These are phyloP conservation scores for Curvularia spicifera DNA, from an alignment of 2,329 filamentous ascomycete species.

Conservation along the genomic window DNA sequence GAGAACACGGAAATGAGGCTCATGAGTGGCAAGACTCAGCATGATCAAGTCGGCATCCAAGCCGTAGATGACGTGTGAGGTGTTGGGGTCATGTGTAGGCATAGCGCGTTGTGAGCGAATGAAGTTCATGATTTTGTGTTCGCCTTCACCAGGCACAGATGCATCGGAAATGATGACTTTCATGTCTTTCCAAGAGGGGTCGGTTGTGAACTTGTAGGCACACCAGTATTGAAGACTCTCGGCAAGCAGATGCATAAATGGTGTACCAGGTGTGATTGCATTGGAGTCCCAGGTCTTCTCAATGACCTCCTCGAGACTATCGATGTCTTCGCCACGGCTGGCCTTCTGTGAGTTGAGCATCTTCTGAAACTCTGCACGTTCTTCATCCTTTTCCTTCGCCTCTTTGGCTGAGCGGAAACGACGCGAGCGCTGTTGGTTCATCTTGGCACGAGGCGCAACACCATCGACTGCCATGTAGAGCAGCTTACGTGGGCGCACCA, in stretches of 20 bases:
- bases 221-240: slow-evolving; percentile 93
- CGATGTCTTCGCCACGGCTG: slow-evolving; percentile 59
- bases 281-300: slow-evolving; percentile 94
- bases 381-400: slow-evolving; percentile 89
- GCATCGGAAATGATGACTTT: slow-evolving; percentile 99
- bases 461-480: slow-evolving; percentile 99
- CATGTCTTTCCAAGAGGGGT: slow-evolving; percentile 87
- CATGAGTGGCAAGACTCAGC: slow-evolving; percentile 95
- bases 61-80: slow-evolving; percentile 96
- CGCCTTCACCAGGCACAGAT: slow-evolving; percentile 95
- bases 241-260: slow-evolving; percentile 97
- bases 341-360: slow-evolving; percentile 78
- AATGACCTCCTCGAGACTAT: slow-evolving; percentile 65
- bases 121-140: slow-evolving; percentile 99
- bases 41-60: slow-evolving; percentile 98
- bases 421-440: slow-evolving; percentile 98
- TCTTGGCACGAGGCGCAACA: slow-evolving; percentile 96
- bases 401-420: slow-evolving; percentile 95
- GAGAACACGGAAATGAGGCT: slow-evolving; percentile 93
- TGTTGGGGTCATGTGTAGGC: slow-evolving; percentile 93
- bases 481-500: slow-evolving; percentile 94
- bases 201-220: slow-evolving; percentile 95
- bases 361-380: slow-evolving; percentile 87
- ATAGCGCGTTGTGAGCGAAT: slow-evolving; percentile 90
- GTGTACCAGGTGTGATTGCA: slow-evolving; percentile 92